Conservation (phyloP, 2,329 filamentous ascomycete genomes). For the Cordyceps militaris region DNA sequence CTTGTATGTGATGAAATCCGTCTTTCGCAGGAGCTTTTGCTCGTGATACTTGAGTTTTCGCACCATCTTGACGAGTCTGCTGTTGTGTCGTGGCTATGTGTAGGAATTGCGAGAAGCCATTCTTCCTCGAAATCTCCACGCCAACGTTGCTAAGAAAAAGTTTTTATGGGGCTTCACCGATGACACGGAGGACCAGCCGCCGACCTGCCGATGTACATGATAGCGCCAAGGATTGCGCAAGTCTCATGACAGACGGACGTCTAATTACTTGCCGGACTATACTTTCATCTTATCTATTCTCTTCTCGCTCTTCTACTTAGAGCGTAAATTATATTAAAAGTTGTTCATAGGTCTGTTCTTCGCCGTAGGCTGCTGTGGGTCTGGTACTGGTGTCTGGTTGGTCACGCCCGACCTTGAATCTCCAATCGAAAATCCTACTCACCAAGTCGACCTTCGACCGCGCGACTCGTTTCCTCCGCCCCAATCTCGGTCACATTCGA, state of each 20-base stretch:
- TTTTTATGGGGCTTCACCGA: constrained; percentile 4
- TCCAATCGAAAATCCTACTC: constrained; percentile 1
- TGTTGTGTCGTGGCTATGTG: not conserved
- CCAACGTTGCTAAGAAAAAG: constrained; percentile 5
- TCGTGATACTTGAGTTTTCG: constrained; percentile 96
- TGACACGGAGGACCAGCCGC: constrained; percentile 4
- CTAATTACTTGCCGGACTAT: too few relatives aligned
- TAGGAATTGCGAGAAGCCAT: not conserved
- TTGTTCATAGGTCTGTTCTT: not conserved
- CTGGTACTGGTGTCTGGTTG: not conserved
- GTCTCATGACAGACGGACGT: too few relatives aligned
- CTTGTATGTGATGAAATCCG: constrained; percentile 93
- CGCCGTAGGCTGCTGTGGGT: not conserved
- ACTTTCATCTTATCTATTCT: too few relatives aligned
- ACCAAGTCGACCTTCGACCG: not conserved
- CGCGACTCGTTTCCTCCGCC: not conserved
- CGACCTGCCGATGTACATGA: constrained; percentile 2
- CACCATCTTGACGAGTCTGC: constrained; percentile 57
- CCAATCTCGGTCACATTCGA: constrained; percentile 7
- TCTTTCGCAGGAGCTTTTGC: constrained; percentile 85
- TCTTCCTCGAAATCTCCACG: not conserved
- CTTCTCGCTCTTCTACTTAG: not conserved
- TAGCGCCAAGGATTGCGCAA: not conserved
- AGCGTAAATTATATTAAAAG: not conserved
- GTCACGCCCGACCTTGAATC: not conserved